phyloP scores from a whole-genome alignment of 2,329 filamentous ascomycete species.

The Aspergillus calidoustus region DNA sequence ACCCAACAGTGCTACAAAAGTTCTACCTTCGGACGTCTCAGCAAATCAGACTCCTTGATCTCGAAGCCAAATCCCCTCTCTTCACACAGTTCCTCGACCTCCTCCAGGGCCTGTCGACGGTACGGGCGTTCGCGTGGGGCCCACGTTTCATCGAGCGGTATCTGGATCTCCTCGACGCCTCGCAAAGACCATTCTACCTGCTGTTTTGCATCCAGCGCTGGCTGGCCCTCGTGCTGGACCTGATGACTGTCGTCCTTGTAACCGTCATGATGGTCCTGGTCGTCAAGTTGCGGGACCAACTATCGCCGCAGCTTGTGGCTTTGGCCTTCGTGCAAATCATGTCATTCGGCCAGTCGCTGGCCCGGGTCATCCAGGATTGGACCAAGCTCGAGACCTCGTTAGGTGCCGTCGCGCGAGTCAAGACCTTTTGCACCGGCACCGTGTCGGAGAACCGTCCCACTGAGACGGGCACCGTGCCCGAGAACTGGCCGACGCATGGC shows the following conservation, averaged over 20 bases:
- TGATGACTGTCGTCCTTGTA: conserved; percentile 20
- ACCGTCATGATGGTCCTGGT: conserved; percentile 16
- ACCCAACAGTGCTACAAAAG: background rate
- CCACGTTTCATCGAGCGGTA: background rate
- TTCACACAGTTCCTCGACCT: conserved; percentile 23
- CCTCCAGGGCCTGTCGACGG: conserved; percentile 19
- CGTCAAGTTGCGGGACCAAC: conserved; percentile 26
- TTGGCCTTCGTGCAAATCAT: background rate
- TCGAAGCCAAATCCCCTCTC: conserved; percentile 25
- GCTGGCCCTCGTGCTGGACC: conserved; percentile 27
- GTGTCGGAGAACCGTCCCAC: background rate
- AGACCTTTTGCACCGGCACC: background rate
- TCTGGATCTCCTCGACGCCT: conserved; percentile 14
- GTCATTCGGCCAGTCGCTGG: conserved; percentile 4
- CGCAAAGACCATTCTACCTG: conserved; percentile 29
- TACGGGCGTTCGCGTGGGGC: conserved; percentile 23
- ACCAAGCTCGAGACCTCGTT: conserved; percentile 7
- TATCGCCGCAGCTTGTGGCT: conserved; percentile 30
- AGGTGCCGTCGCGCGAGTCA: conserved; percentile 7
- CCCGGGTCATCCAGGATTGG: conserved; percentile 1
- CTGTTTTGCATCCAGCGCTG: conserved; percentile 28
- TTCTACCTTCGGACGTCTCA: conserved; percentile 22
- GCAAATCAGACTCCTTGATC: conserved; percentile 23
- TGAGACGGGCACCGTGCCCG: background rate
- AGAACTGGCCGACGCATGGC: conserved; percentile 28